These are phyloP conservation scores for Suhomyces atakaporum DNA, from an alignment of 1,139 yeast genomes.

Conservation along the genomic window DNA sequence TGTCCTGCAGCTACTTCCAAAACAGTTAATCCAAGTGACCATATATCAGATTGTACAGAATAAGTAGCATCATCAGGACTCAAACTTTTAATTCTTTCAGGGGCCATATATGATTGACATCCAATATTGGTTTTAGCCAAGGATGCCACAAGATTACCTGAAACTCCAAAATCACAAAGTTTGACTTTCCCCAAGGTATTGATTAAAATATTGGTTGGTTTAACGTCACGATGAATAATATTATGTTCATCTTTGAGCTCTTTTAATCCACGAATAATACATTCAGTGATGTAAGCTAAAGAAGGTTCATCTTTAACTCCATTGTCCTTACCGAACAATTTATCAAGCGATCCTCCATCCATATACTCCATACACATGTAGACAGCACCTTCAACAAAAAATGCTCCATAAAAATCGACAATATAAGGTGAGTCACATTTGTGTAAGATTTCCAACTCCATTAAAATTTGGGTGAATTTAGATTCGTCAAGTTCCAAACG, in stretches of 20 bases:
- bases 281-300: conserved; percentile 76
- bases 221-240: conserved; percentile 94
- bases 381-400: conserved; percentile 96
- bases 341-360: conserved; percentile 97
- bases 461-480: conserved; percentile 86
- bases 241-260: conserved; percentile 85
- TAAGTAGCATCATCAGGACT: conserved; percentile 72
- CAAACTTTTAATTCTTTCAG: conserved; percentile 78
- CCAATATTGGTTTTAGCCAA: conserved; percentile 96
- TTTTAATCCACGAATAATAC: conserved; percentile 79
- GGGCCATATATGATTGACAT: conserved; percentile 98
- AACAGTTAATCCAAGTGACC: conserved; percentile 92
- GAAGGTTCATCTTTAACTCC: conserved; percentile 79
- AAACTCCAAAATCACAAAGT: conserved; percentile 94
- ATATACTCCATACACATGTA: conserved; percentile 98
- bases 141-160: conserved; percentile 93
- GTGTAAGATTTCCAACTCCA: conserved; percentile 93
- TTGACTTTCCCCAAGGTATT: conserved; percentile 83
- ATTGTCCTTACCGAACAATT: conserved; percentile 65
- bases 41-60: conserved; percentile 92
- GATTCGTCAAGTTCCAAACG: conserved; percentile 87
- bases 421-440: conserved; percentile 87
- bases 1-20: conserved; percentile 88
- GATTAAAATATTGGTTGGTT: conserved; percentile 91
- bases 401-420: conserved; percentile 96